Evolutionary conservation across 495 filamentous ascomycete genomes (phyloP).

Genomic region (Mytilinidion resinicola): DNA sequence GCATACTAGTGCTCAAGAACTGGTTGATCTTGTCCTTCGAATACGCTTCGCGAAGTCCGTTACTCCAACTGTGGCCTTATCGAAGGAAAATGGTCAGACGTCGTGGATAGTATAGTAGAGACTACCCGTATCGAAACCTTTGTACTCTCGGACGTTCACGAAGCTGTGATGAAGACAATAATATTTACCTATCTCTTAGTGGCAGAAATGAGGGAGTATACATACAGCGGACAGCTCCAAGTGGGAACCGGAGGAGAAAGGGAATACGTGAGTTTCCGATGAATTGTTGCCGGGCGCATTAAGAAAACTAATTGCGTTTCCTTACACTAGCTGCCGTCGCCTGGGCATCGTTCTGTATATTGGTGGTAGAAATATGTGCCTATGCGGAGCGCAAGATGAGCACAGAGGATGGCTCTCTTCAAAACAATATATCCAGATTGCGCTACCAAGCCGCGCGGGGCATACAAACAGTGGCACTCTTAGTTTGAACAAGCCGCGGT

Average conservation of each 20-base stretch:
- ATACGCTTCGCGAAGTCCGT: slow-evolving; percentile 4
- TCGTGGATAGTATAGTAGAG: slow-evolving; percentile 12
- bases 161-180: neutral
- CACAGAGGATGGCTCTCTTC: no score
- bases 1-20: slow-evolving; percentile 3
- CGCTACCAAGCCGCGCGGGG: no score
- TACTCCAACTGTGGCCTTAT: slow-evolving; percentile 10
- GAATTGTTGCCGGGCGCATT: no score
- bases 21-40: slow-evolving; percentile 8
- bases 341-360: no score
- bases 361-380: no score
- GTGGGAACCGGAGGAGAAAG: slow-evolving; percentile 1
- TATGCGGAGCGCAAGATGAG: no score
- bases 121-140: slow-evolving; percentile 5
- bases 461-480: no score
- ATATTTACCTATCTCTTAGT: neutral
- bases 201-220: slow-evolving; percentile 2
- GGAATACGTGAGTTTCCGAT: slow-evolving; percentile 14
- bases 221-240: slow-evolving; percentile 9
- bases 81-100: slow-evolving; percentile 11
- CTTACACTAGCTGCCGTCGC: no score
- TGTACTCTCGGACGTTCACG: slow-evolving; percentile 6
- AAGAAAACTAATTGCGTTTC: no score
- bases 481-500: no score
- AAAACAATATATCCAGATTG: no score